Base-by-base conservation (phyloP, 805 yeast genomes). In the Candida yuanshanica region DNA sequence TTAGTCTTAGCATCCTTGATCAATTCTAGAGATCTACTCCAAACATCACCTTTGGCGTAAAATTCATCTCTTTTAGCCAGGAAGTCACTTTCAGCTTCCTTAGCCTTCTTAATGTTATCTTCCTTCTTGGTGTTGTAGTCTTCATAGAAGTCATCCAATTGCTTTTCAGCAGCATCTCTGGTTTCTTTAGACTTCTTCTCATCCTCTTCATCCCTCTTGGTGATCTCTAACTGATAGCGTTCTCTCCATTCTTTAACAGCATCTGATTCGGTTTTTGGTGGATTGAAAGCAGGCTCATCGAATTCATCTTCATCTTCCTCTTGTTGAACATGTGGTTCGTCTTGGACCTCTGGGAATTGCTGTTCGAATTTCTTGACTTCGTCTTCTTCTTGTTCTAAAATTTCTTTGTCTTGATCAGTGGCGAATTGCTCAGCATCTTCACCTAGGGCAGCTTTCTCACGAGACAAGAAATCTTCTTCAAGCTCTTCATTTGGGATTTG, bases 81-180 rank as follows among this genome's bases (percentile, higher is more conserved):
- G 59, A 83, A 89, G 45, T 75, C 77, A 50, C 76, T 79, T 52
- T 87, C 86, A 51, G 83, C 93, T 38, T 69, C 68, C 58, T 72
- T 70, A 11, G 85, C 81, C 44, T 74, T 72, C 45, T 76, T 80
- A 42, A 81, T 66, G 38, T 79, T 76, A 49, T 74, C 74, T 39
- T 87, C 91, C 63, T 80, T 83, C 68, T 90, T 90, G 58, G 73
- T 70, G 66, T 87, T 89, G 71, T 91, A 91, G 58, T 81, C 82
- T 53, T 87, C 95, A 63, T 91, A 91, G 63, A 91, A 91, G 49
- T 85, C 95, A 60, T 91, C 96, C 56, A 89, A 78, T 40, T 88
- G 81, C 59, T 80, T 79, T 56, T 78, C 77, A 9, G 98, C 98
- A 47, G 82, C 81, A 38, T 77, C 74, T 42, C 83, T 75, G 44